Conservation (phyloP, 305 asterid genomes). For the Ilex paraguariensis region DNA sequence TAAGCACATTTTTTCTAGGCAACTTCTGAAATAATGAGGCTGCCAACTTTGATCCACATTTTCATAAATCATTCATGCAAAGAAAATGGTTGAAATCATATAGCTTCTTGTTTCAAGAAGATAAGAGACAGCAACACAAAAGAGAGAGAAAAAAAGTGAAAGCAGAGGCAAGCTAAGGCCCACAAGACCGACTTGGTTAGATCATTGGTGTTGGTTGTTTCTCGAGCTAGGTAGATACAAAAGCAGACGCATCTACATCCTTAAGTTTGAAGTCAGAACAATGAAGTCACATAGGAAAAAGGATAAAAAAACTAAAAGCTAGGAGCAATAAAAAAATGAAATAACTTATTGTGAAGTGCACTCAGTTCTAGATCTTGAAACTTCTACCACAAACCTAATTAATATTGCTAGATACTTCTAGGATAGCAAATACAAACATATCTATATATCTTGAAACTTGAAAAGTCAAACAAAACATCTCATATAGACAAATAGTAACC, state of each 20-base stretch:
- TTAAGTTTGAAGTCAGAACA: neutral
- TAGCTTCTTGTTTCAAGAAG: conserved; percentile 8
- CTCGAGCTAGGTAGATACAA: conserved; percentile 12
- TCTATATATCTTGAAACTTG: neutral
- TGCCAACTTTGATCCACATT: no score
- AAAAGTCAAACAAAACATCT: no score
- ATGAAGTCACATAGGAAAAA: neutral
- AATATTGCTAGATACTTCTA: no score
- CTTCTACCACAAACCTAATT: neutral
- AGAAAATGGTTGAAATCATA: no score
- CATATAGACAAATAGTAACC: no score
- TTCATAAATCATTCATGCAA: no score
- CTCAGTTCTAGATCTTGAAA: neutral
- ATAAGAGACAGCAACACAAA: neutral
- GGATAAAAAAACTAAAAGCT: no score
- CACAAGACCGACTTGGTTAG: conserved; percentile 1
- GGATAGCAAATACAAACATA: neutral
- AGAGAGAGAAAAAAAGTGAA: no score
- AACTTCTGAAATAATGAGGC: no score
- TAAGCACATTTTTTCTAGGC: no score
- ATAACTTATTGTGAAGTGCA: neutral
- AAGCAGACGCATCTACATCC: neutral
- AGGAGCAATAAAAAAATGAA: no score
- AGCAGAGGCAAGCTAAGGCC: neutral
- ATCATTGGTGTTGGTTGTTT: conserved; percentile 14